phyloP scores from a whole-genome alignment of 1,139 yeast genomes.

The Meyerozyma athensensis region DNA sequence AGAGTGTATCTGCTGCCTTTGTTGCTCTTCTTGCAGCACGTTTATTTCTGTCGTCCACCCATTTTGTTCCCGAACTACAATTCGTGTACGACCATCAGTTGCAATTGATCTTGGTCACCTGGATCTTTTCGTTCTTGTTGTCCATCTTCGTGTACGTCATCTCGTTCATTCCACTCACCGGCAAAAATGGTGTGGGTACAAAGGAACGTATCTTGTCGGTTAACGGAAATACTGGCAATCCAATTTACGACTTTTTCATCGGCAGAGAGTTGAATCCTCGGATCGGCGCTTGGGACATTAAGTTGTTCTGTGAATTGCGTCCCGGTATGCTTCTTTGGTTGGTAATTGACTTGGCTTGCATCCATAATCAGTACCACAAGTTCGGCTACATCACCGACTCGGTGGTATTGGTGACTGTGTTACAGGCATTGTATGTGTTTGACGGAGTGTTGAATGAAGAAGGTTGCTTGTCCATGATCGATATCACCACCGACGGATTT shows the following conservation, averaged over 20 bases:
- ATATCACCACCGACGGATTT: conserved; percentile 92
- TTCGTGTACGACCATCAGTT: conserved; percentile 67
- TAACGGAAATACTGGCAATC: conserved; percentile 81
- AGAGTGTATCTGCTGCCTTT: conserved; percentile 47
- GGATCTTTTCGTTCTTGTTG: conserved; percentile 57
- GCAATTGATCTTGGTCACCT: conserved; percentile 59
- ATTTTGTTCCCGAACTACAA: conserved; percentile 68
- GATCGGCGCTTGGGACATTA: conserved; percentile 79
- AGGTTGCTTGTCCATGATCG: conserved; percentile 91
- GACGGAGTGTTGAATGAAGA: conserved; percentile 93
- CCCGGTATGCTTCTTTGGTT: conserved; percentile 93
- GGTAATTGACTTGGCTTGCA: conserved; percentile 69
- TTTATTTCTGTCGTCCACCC: conserved; percentile 43
- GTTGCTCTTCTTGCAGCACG: conserved; percentile 47
- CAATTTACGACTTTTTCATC: conserved; percentile 89
- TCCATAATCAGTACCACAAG: conserved; percentile 71
- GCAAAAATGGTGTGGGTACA: conserved; percentile 49
- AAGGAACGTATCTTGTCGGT: conserved; percentile 70
- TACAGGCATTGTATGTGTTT: conserved; percentile 79
- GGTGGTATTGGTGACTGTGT: conserved; percentile 56
- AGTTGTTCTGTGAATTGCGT: conserved; percentile 86
- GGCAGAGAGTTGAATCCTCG: conserved; percentile 96
- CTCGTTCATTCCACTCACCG: conserved; percentile 59
- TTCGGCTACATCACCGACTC: conserved; percentile 67
- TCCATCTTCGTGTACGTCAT: conserved; percentile 60